These are phyloP conservation scores for Calonectria crousiana DNA, from an alignment of 2,329 filamentous ascomycete species.

Conservation along the genomic window DNA sequence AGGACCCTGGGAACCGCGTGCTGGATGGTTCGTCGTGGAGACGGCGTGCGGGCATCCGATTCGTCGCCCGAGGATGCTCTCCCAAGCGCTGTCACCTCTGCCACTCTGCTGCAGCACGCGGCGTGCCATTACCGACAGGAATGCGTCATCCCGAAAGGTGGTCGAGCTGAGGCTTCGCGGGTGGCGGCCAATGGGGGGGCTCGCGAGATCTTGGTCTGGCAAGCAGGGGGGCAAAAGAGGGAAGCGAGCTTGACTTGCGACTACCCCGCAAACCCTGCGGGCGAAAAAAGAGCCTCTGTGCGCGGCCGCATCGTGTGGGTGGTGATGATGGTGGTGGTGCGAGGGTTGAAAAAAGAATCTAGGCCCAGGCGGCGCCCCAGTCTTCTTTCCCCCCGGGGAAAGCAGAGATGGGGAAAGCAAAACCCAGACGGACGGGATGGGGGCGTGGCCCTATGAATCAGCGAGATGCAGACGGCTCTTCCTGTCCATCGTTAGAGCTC, in stretches of 20 bases:
- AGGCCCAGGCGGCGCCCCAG: neutral
- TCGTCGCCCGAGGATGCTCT: constrained; percentile 21
- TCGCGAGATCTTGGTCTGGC: neutral
- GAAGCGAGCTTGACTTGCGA: constrained; percentile 10
- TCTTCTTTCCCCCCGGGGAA: neutral
- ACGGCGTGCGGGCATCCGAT: constrained; percentile 31
- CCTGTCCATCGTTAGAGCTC: neutral
- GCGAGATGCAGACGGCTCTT: neutral
- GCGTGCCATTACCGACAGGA: constrained; percentile 42
- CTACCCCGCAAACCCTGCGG: constrained; percentile 21
- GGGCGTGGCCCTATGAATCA: neutral
- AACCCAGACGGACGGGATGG: neutral
- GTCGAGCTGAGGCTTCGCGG: constrained; percentile 31
- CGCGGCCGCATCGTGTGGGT: neutral
- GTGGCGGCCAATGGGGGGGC: constrained; percentile 16
- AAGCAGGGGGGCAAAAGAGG: neutral
- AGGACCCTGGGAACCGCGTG: constrained; percentile 16
- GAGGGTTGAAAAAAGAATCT: constrained; percentile 11
- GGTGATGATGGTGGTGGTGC: neutral
- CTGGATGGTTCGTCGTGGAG: constrained; percentile 14
- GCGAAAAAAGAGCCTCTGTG: neutral
- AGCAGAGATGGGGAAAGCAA: neutral
- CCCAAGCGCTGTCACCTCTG: constrained; percentile 16
- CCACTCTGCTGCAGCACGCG: constrained; percentile 16
- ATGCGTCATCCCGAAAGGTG: constrained; percentile 44